Evolutionary conservation across 768 basidiomycete genomes (phyloP), one percentile per base, ranked within the genome.

Genomic region (Megacollybia marginata): DNA sequence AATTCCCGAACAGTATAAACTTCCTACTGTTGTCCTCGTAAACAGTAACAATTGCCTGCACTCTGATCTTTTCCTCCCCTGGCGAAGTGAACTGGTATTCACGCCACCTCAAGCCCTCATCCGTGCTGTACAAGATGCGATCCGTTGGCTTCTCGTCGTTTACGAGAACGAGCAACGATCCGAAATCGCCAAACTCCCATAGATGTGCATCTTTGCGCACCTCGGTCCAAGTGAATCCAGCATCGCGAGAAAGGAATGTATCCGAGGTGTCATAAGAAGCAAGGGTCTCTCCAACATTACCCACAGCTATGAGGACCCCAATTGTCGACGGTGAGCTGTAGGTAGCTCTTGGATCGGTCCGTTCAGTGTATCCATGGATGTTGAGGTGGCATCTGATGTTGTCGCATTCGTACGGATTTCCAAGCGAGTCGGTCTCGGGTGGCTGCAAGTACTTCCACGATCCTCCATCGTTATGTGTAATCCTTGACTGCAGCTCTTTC

Each of bases 151-250:
- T 86, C 62, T 98, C 95, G 64, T 99, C 96, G 65, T 98, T 97
- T 42, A 82, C 92, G 70, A 99, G 85, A 56, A 99, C 72, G 33
- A 98, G 75, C 50, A 99, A 75, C 1, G 94, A 93, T 5, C 96
- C 96, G 0, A 91, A 95, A 68, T 98, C 96, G 28, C 95, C 95
- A 58, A 95, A 98, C 63, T 94, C 93, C 92, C 92, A 99, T 35
- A 97, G 74, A 61, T 98, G 88, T 0, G 96, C 95, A 56, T 95
- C 94, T 63, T 99, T 99, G 72, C 93, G 93, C 0, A 99, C 86
- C 68, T 99, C 96, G 62, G 96, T 83, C 96, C 96, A 99, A 0
- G 90, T 92, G 68, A 96, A 96, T 9, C 96, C 96, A 2, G 83
- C 96, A 57, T 99, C 92, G 4, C 96, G 90, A 49, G 90, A 92